A percentile compares a stretch with the other conserved stretches of the same genome.
Evolutionary conservation across 495 filamentous ascomycete species (phyloP).

Genomic region (Neurospora sp.): DNA sequence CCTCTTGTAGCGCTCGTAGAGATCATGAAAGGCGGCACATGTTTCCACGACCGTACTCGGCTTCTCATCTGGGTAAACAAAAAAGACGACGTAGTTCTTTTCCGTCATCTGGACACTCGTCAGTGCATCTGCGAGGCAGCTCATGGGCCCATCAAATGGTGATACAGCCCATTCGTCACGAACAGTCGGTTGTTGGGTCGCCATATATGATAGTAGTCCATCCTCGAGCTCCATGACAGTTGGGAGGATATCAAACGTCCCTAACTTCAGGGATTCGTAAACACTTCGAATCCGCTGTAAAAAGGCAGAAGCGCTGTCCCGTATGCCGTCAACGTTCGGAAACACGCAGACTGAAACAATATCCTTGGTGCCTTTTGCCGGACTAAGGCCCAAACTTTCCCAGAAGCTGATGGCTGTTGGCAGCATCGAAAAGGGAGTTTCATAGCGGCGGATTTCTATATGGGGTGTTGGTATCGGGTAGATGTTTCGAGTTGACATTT

Average conservation of each 20-base stretch:
- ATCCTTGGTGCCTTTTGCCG: constrained; percentile 68
- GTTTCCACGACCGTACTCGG: constrained; percentile 59
- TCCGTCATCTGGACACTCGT: constrained; percentile 23
- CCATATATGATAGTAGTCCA: constrained; percentile 46
- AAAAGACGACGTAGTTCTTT: constrained; percentile 71
- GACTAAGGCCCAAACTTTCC: constrained; percentile 79
- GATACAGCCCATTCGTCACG: constrained; percentile 28
- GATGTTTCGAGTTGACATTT: constrained; percentile 29
- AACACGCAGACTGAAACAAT: constrained; percentile 72
- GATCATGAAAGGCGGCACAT: constrained; percentile 65
- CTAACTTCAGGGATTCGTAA: constrained; percentile 75
- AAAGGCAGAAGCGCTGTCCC: constrained; percentile 55
- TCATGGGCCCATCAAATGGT: constrained; percentile 18
- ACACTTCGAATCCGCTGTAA: constrained; percentile 57
- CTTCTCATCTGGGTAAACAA: constrained; percentile 65
- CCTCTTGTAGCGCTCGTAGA: constrained; percentile 59
- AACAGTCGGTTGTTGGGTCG: constrained; percentile 4
- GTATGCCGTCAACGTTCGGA: constrained; percentile 48
- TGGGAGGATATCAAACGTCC: constrained; percentile 52
- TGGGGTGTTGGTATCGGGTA: constrained; percentile 52
- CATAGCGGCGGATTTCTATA: constrained; percentile 66
- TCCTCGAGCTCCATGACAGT: constrained; percentile 40
- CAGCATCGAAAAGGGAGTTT: constrained; percentile 63
- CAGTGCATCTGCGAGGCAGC: constrained; percentile 25
- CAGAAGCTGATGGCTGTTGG: constrained; percentile 78